Evolutionary conservation across 257 asterid species (phyloP), one percentile per base, ranked within the genome.

Genomic region (Gentiana dahurica): DNA sequence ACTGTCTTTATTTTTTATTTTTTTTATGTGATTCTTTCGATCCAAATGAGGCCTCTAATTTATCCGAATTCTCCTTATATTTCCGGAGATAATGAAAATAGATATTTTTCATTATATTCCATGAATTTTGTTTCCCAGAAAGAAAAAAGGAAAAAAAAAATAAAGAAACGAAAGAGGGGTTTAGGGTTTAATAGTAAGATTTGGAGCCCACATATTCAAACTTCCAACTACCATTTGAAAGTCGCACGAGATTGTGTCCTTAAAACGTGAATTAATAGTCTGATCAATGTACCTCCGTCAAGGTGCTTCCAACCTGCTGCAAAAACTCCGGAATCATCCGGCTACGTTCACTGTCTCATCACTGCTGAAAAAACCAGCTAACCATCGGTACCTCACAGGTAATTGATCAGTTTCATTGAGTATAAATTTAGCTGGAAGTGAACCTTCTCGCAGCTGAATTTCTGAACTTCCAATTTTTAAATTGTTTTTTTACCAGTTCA

Each of bases 201-300:
- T 24, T 24, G 24, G 24, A 24, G 24, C 24, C 24, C 24, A 24
- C 24, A 24, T 24, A 24, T 24, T 24, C 24, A 24, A 24, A 24
- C 24, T 24, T 41, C 9, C 46, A 41, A 41, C 5, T 41, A 5
- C 46, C 8, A 2, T 39, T 39, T 39, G 45, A 39, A 41, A 41
- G 6, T 41, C 9, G 10, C 46, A 41, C 2, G 46, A 41, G 8
- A 41, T 41, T 60, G 8, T 73, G 44, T 51, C 6, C 39, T 45
- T 32, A 10, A 44, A 15, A 33, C 51, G 43, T 51, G 61, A 54
- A 4, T 60, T 46, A 49, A 24, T 54, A 64, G 8, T 61, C 0
- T 55, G 67, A 38, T 39, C 6, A 49, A 84, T 79, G 96, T 71
- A 52, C 57, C 58, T 64, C 47, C 80, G 94, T 13, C 79, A 63